Conservation (phyloP, 2,329 filamentous ascomycete species). For the Eutypella sp. region DNA sequence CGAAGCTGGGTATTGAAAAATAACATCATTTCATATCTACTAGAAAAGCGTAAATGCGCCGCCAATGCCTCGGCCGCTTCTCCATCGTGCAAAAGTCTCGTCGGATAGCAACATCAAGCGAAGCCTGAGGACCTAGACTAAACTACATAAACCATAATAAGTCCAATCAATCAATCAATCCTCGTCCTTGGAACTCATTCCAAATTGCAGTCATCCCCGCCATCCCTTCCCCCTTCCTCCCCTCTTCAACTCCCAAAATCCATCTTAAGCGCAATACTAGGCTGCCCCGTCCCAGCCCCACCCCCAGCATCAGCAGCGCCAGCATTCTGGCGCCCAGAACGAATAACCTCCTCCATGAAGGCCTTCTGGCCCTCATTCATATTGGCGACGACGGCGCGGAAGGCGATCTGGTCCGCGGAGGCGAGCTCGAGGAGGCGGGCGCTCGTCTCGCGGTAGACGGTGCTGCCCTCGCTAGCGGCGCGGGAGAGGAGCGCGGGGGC, state of each 20-base stretch:
- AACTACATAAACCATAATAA: no score
- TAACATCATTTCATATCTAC: no score
- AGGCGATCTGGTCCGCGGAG: slow-evolving; percentile 64
- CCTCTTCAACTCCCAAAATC: slow-evolving; percentile 59
- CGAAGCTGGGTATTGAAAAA: no score
- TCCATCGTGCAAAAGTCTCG: no score
- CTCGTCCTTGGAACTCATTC: no score
- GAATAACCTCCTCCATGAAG: slow-evolving; percentile 78
- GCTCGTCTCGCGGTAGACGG: slow-evolving; percentile 67
- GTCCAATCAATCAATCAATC: no score
- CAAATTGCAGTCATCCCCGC: no score
- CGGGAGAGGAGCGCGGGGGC: slow-evolving; percentile 72
- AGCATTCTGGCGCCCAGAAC: slow-evolving; percentile 51
- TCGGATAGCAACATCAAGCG: no score
- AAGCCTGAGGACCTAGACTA: no score
- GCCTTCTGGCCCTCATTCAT: slow-evolving; percentile 66
- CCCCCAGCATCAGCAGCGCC: slow-evolving; percentile 36
- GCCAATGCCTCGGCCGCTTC: no score
- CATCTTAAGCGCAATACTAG: slow-evolving; percentile 92
- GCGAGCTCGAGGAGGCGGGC: slow-evolving; percentile 75
- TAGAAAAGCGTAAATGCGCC: no score
- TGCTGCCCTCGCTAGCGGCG: slow-evolving; percentile 58
- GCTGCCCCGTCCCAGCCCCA: slow-evolving; percentile 48
- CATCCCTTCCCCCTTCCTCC: no score
- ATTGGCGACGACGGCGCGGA: slow-evolving; percentile 66